A percentile compares a stretch with the other conserved stretches of the same genome.
Evolutionary conservation across 2,329 filamentous ascomycete species (phyloP).

Genomic region (Neopestalotiopsis clavispora): DNA sequence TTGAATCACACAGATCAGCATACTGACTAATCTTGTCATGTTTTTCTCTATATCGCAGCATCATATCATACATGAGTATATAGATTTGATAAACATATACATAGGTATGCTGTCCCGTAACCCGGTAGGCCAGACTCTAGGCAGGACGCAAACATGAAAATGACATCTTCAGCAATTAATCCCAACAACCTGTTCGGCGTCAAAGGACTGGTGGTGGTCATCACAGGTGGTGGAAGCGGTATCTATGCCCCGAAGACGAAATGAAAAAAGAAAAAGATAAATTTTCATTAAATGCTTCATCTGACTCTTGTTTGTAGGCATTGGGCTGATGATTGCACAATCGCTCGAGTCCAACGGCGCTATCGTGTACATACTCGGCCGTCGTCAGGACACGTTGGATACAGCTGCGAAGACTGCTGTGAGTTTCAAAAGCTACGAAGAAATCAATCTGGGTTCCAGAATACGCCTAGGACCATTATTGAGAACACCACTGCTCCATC

Average conservation of each 20-base stretch:
- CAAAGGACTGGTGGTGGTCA: constrained; percentile 2
- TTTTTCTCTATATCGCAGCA: neutral
- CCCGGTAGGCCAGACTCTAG: neutral
- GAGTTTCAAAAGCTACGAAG: constrained; percentile 18
- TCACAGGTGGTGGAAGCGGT: constrained; percentile 7
- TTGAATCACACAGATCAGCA: neutral
- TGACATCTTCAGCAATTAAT: constrained; percentile 1
- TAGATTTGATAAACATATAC: neutral
- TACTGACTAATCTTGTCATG: neutral
- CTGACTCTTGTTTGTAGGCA: constrained; percentile 48
- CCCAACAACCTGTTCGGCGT: constrained; percentile 2
- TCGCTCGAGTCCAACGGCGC: constrained; percentile 45
- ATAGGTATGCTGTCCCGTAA: neutral
- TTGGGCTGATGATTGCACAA: constrained; percentile 64
- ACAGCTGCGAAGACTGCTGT: constrained; percentile 45
- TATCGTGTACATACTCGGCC: constrained; percentile 47
- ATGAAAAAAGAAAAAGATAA: neutral
- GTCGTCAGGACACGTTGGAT: constrained; percentile 41
- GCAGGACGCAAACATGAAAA: neutral
- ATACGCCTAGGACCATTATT: too few species aligned
- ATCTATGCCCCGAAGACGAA: neutral
- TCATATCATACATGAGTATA: neutral
- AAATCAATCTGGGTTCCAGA: too few species aligned
- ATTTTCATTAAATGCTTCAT: too few species aligned
- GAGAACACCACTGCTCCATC: too few species aligned